Evolutionary conservation across 2,329 filamentous ascomycete genomes (phyloP), one percentile per base, ranked within the genome.

Genomic region (Colletotrichum tofieldiae): DNA sequence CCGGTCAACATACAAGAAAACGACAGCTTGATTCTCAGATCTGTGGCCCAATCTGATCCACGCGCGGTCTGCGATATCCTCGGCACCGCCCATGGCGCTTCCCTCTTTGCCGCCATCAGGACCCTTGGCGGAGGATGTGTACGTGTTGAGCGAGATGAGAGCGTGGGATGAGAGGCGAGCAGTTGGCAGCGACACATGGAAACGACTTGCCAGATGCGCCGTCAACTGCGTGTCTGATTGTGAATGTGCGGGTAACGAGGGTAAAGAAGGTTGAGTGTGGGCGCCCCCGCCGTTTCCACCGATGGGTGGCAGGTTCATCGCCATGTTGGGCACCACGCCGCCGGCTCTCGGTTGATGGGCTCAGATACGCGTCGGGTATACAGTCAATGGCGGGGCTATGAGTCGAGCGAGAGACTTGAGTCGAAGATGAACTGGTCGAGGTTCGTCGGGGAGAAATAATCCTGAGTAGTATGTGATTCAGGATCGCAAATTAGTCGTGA

Each of bases 81-180:
- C 96, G 43, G 94, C 95, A 79, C 95, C 95, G 69, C 93, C 95
- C 89, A 95, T 94, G 75, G 95, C 94, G 84, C 94, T 98, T 45
- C 95, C 96, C 77, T 97, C 94, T 79, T 95, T 96, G 71, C 91
- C 92, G 76, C 96, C 96, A 93, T 98, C 94, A 5, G 93, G 91
- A 29, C 95, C 96, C 79, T 95, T 95, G 66, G 93, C 89, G 0
- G 96, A 96, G 14, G 94, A 94, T 14, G 94, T 96, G 82, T 97
- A 98, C 26, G 95, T 99, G 85, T 99, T 99, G 75, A 99, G 87
- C 64, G 94, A 93, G 79, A 99, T 93, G 77, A 98, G 88, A 60
- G 93, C 96, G 80, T 98, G 95, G 0, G 95, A 97, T 0, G 95
- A 98, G 23, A 99, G 90, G 60, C 91, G 91, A 65, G 96, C 94